Evolutionary conservation across 1,139 yeast genomes (phyloP), one percentile per base, ranked within the genome.

Genomic region (Candida sp.): DNA sequence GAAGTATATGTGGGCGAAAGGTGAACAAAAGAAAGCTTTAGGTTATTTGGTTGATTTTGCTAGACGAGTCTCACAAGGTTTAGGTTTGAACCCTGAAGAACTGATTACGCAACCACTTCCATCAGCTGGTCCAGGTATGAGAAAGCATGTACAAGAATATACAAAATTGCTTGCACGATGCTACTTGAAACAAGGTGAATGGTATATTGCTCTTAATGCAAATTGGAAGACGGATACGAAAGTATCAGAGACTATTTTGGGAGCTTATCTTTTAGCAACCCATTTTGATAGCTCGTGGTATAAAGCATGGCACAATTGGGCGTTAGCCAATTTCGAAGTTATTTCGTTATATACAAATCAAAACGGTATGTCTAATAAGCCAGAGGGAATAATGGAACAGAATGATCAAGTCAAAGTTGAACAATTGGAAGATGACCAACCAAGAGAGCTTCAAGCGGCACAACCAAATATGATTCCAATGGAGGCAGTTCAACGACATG

Each of bases 271-370:
- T 46, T 73, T 93, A 51, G 98, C 99, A 0, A 93, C 99, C 0
- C 97, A 91, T 60, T 93, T 93, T 62, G 98, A 93, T 60, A 76
- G 79, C 39, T 79, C 80, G 36, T 95, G 99, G 97, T 95, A 95
- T 60, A 93, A 95, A 57, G 99, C 99, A 21, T 95, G 99, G 99
- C 99, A 95, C 59, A 91, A 90, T 58, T 95, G 99, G 99, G 99
- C 99, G 0, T 70, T 95, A 56, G 97, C 99, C 0, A 95, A 95
- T 62, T 95, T 90, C 61, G 97, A 91, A 58, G 97, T 91, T 1
- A 87, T 93, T 25, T 86, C 97, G 0, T 73, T 85, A 42, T 73
- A 73, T 52, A 76, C 82, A 0, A 65, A 77, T 11, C 74, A 68
- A 42, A 62, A 60, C 35, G 60, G 58, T 34, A 45, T 70, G 47